phyloP scores from a whole-genome alignment of 805 yeast genomes.

The Suhomyces sp. region DNA sequence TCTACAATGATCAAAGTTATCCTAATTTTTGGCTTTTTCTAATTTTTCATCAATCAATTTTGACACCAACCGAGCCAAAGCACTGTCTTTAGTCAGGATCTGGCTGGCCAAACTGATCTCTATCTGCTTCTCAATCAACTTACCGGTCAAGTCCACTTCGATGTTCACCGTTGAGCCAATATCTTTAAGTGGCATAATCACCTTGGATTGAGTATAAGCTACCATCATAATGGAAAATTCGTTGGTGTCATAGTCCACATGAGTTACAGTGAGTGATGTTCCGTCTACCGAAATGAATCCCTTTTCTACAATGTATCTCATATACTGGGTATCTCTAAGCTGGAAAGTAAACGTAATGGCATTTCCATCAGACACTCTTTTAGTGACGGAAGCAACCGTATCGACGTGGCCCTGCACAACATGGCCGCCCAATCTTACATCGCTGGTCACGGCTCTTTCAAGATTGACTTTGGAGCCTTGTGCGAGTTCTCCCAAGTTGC shows the following conservation, averaged over 20 bases:
- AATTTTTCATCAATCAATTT: slow-evolving; percentile 32
- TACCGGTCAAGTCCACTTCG: slow-evolving; percentile 94
- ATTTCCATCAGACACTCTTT: slow-evolving; percentile 60
- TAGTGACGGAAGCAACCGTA: slow-evolving; percentile 68
- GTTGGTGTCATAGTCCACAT: slow-evolving; percentile 56
- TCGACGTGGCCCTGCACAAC: slow-evolving; percentile 98
- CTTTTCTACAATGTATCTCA: slow-evolving; percentile 83
- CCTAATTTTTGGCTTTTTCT: neutral
- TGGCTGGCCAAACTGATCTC: slow-evolving; percentile 54
- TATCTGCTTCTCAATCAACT: slow-evolving; percentile 85
- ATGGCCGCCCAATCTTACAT: slow-evolving; percentile 92
- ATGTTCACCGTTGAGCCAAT: slow-evolving; percentile 72
- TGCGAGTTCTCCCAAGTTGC: slow-evolving; percentile 65
- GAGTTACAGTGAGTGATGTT: slow-evolving; percentile 82
- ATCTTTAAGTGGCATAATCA: slow-evolving; percentile 63
- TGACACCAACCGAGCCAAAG: slow-evolving; percentile 47
- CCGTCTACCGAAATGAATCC: slow-evolving; percentile 95
- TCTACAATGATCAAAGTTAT: too few relatives aligned
- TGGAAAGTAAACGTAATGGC: slow-evolving; percentile 74
- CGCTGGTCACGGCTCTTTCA: slow-evolving; percentile 87
- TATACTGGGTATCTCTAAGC: slow-evolving; percentile 58
- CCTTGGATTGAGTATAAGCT: slow-evolving; percentile 82
- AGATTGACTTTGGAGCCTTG: slow-evolving; percentile 69
- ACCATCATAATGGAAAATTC: slow-evolving; percentile 87
- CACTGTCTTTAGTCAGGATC: slow-evolving; percentile 45